These are phyloP conservation scores for Gymnopilus junonius DNA, from an alignment of 768 basidiomycete species.

Conservation along the genomic window DNA sequence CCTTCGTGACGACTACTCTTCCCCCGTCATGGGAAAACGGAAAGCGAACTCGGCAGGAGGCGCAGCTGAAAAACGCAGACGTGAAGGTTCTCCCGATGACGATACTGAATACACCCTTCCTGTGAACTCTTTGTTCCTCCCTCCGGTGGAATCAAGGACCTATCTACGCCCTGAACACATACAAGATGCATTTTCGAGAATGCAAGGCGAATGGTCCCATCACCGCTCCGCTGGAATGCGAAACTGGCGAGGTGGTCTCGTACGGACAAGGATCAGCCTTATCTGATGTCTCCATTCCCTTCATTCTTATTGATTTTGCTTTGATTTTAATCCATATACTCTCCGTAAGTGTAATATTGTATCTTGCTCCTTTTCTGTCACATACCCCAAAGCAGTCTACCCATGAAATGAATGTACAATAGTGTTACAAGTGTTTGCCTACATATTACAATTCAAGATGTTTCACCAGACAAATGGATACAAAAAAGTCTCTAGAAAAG, in stretches of 20 bases:
- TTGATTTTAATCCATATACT: slow-evolving; percentile 6
- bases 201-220: slow-evolving; percentile 87
- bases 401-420: slow-evolving; percentile 13
- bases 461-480: neutral
- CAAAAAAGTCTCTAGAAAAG: slow-evolving; percentile 55
- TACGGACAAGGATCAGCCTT: slow-evolving; percentile 78
- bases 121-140: slow-evolving; percentile 75
- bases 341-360: neutral
- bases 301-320: slow-evolving; percentile 16
- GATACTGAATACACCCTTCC: slow-evolving; percentile 69
- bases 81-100: slow-evolving; percentile 64
- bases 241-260: slow-evolving; percentile 87
- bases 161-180: slow-evolving; percentile 85
- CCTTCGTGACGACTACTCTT: slow-evolving; percentile 66
- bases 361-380: neutral
- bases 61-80: slow-evolving; percentile 54
- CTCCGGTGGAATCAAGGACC: slow-evolving; percentile 80
- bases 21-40: slow-evolving; percentile 72
- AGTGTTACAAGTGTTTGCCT: slow-evolving; percentile 15
- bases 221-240: slow-evolving; percentile 83
- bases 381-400: slow-evolving; percentile 3
- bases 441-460: neutral
- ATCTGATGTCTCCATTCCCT: slow-evolving; percentile 59
- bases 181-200: slow-evolving; percentile 87
- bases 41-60: slow-evolving; percentile 55